Conservation (phyloP, 129 eudicot genomes). For the Solidago caesia region DNA sequence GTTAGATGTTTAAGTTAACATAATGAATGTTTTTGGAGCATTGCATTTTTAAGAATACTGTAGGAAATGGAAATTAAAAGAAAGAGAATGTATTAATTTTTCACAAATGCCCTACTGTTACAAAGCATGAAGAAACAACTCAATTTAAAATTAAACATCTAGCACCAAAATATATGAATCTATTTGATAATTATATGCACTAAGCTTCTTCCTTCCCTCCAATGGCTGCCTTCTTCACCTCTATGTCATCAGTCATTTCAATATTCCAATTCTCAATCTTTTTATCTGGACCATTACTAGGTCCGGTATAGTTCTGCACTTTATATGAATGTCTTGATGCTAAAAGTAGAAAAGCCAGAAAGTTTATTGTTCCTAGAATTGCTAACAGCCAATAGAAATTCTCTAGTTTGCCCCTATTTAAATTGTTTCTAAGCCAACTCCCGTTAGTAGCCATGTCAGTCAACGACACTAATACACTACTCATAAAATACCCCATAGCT, state of each 20-base stretch:
- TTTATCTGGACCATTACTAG: slow-evolving; percentile 24
- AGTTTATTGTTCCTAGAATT: slow-evolving; percentile 49
- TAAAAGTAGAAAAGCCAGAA: slow-evolving; percentile 44
- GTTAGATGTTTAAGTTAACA: background rate
- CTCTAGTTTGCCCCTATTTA: slow-evolving; percentile 61
- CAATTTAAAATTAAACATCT: slow-evolving; percentile 21
- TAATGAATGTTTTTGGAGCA: slow-evolving; percentile 16
- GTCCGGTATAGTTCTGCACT: slow-evolving; percentile 42
- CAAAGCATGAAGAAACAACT: slow-evolving; percentile 20
- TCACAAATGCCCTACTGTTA: slow-evolving; percentile 20
- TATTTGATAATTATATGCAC: slow-evolving; percentile 19
- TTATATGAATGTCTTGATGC: slow-evolving; percentile 71
- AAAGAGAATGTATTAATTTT: slow-evolving; percentile 25
- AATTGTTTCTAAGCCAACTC: slow-evolving; percentile 67
- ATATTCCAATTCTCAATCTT: slow-evolving; percentile 42
- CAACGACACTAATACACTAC: slow-evolving; percentile 74
- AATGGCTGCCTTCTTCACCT: slow-evolving; percentile 25
- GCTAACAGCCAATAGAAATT: slow-evolving; percentile 88
- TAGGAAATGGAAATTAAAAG: slow-evolving; percentile 14
- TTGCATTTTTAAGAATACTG: slow-evolving; percentile 10
- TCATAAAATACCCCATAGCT: slow-evolving; percentile 84
- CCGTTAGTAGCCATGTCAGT: slow-evolving; percentile 57
- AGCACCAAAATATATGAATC: slow-evolving; percentile 20
- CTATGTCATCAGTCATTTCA: slow-evolving; percentile 31
- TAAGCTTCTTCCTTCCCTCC: slow-evolving; percentile 41